Evolutionary conservation across 495 filamentous ascomycete species (phyloP), one percentile per base, ranked within the genome.

Genomic region (Hypoxylon fuscum): DNA sequence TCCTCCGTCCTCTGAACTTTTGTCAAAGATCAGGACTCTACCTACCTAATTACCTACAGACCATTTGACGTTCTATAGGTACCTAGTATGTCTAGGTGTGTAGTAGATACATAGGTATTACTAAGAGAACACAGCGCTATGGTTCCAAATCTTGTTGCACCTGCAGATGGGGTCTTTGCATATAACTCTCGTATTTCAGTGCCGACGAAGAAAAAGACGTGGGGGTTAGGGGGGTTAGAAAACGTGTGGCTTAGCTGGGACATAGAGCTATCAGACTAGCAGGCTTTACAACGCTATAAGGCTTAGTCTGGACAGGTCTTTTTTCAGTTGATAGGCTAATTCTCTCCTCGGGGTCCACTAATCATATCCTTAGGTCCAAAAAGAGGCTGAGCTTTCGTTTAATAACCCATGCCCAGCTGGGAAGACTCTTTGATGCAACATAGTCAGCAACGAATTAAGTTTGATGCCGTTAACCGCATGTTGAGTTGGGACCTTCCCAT

Each of bases 321-420:
- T 43, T 20, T 22, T 25, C 9, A 43, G 18, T 21, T 43, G 37
- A 43, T 62, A 56, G 31, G 44, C 32, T 40, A 40, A 31, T 50
- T 31, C 59, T 23, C 7, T 18, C 41, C 50, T 14, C 10, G 10
- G 18, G 37, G 7, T 27, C 50, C 51, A 50, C 50, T 27, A 10
- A 17, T 35, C 35, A 44, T 29, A 44, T 27, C 31, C 47, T 41
- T 38, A 27, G 41, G 40, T 51, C 60, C 35, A 47, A 43, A 55
- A 55, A 63, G 60, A 46, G 60, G 60, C 60, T 63, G 60, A 63
- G 60, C 60, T 59, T n/a, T 52, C 46, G 31, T 51, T 40, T n/a
- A n/a, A n/a, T n/a, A 50, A 50, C 45, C 59, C 52, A 25, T 49
- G 50, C 42, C 35, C 17, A 55, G 45, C 44, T 44, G 40, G 45